phyloP scores from a whole-genome alignment of 1,139 yeast genomes.

The Blastobotrys raffinosifermentans region DNA sequence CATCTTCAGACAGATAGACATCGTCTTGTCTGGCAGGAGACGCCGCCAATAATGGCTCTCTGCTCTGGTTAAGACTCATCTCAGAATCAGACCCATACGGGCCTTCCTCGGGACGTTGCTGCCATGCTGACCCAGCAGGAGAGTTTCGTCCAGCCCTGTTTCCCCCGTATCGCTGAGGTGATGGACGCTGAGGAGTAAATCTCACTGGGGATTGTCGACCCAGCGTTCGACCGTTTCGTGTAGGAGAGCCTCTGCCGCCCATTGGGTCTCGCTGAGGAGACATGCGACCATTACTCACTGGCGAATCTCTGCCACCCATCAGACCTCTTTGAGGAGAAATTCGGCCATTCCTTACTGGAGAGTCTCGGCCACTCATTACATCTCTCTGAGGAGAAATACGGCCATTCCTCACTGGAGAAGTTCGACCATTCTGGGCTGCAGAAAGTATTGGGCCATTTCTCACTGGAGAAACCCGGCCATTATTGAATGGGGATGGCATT shows the following conservation, averaged over 20 bases:
- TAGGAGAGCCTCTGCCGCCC: not conserved
- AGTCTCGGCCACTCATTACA: not conserved
- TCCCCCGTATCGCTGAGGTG: slow-evolving; percentile 3
- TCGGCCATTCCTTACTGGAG: not conserved
- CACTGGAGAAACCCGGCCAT: no score
- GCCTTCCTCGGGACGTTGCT: no score
- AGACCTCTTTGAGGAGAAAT: not conserved
- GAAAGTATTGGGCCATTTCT: no score
- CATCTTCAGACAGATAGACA: not conserved
- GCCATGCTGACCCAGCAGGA: no score
- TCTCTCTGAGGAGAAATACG: no score
- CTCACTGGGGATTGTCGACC: slow-evolving; percentile 4
- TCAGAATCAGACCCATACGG: no score
- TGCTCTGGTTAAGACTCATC: no score
- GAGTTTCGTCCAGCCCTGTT: slow-evolving; percentile 1
- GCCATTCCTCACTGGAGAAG: not conserved
- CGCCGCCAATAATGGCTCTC: not conserved
- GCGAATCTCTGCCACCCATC: no score
- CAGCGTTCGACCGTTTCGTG: no score
- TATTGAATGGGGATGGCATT: no score
- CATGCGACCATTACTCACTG: not conserved
- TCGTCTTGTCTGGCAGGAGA: not conserved
- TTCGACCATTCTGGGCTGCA: no score
- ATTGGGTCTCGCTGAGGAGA: not conserved
- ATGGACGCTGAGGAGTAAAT: no score